Evolutionary conservation across 2,329 filamentous ascomycete genomes (phyloP).

Genomic region (Rhinocladiella mackenziei): DNA sequence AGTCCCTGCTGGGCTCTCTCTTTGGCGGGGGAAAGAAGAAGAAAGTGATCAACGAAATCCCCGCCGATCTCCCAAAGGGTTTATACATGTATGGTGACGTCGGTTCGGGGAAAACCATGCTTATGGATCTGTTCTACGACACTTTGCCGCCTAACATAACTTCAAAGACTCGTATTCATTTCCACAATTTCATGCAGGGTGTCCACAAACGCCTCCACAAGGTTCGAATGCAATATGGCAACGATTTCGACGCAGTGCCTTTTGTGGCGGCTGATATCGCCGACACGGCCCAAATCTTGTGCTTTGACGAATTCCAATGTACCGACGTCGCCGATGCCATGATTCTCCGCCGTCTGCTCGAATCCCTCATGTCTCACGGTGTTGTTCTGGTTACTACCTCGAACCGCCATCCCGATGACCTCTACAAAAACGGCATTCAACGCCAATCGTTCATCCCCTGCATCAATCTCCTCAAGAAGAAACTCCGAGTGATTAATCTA

Average conservation of each 20-base stretch:
- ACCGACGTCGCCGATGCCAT: slow-evolving; percentile 98
- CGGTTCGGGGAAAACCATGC: slow-evolving; percentile 96
- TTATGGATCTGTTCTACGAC: slow-evolving; percentile 98
- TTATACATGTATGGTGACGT: slow-evolving; percentile 96
- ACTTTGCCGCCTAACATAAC: slow-evolving; percentile 76
- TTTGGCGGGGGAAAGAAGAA: slow-evolving; percentile 48
- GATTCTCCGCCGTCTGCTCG: slow-evolving; percentile 83
- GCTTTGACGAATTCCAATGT: slow-evolving; percentile 98
- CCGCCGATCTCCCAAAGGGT: slow-evolving; percentile 74
- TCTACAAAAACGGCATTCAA: slow-evolving; percentile 98
- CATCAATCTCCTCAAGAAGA: slow-evolving; percentile 82
- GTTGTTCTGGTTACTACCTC: slow-evolving; percentile 94
- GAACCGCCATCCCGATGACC: slow-evolving; percentile 90
- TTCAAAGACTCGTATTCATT: slow-evolving; percentile 89
- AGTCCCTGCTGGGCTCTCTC: slow-evolving; percentile 50
- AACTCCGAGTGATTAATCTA: slow-evolving; percentile 85
- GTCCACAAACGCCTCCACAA: slow-evolving; percentile 86
- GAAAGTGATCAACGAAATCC: slow-evolving; percentile 51
- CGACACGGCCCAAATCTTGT: slow-evolving; percentile 76
- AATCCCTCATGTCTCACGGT: slow-evolving; percentile 92
- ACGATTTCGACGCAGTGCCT: slow-evolving; percentile 82
- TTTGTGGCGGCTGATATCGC: slow-evolving; percentile 95
- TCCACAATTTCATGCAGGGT: slow-evolving; percentile 99
- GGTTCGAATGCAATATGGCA: slow-evolving; percentile 84
- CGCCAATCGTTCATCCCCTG: slow-evolving; percentile 92